These are phyloP conservation scores for Acanthochlamys bracteata DNA, from an alignment of 106 monocot species.

Conservation along the genomic window DNA sequence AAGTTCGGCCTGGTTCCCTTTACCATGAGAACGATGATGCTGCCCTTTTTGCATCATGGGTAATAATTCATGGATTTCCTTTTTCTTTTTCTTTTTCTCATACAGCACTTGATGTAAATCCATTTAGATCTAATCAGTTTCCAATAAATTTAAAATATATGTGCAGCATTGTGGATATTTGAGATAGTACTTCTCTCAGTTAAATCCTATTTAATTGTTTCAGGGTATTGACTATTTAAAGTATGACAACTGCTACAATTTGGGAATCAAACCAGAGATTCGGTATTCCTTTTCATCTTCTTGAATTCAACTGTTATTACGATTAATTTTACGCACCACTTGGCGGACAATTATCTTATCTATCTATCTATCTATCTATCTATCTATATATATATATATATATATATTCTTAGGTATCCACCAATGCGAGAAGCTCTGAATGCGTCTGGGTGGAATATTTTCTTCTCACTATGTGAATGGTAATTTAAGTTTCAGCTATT, in stretches of 20 bases:
- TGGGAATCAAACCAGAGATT: slow-evolving; percentile 79
- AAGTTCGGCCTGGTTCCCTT: slow-evolving; percentile 94
- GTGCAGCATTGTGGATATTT: background rate
- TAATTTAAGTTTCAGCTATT: slow-evolving; percentile 17
- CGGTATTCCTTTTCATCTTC: slow-evolving; percentile 30
- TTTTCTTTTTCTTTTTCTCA: background rate
- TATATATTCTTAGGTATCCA: slow-evolving; percentile 80
- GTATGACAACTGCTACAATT: slow-evolving; percentile 93
- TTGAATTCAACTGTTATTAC: too few relatives aligned
- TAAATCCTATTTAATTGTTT: background rate
- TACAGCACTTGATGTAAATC: background rate
- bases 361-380: too few relatives aligned
- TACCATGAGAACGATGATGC: slow-evolving; percentile 79
- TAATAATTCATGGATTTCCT: slow-evolving; percentile 15
- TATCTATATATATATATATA: too few relatives aligned
- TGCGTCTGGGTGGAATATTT: slow-evolving; percentile 64
- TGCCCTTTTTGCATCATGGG: slow-evolving; percentile 85
- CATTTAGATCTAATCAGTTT: too few relatives aligned
- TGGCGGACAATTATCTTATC: too few relatives aligned
- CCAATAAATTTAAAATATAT: too few relatives aligned
- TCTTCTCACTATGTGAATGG: slow-evolving; percentile 97
- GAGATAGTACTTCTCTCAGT: background rate
- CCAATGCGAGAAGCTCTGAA: slow-evolving; percentile 97
- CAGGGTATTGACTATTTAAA: slow-evolving; percentile 96
- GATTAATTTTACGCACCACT: too few relatives aligned